Evolutionary conservation across 495 filamentous ascomycete species (phyloP).

Genomic region (Tuber brumale): DNA sequence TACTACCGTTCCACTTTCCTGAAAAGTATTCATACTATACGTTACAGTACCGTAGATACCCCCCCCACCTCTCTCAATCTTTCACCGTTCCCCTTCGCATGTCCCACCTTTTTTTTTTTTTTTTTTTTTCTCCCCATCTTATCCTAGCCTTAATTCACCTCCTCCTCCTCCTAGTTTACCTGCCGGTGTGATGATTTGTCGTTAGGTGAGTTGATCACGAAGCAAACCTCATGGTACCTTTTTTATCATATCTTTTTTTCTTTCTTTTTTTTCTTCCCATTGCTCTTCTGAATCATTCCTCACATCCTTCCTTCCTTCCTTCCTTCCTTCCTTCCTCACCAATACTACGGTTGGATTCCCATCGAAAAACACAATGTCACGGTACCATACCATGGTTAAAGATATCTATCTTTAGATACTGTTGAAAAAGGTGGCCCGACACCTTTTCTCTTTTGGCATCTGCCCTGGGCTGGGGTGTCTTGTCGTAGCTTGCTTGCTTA

Average conservation of each 20-base stretch:
- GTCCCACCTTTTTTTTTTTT: neutral
- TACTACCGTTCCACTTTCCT: neutral
- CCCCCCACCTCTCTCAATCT: neutral
- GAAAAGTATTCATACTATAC: neutral
- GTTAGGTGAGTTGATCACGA: neutral
- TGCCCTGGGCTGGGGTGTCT: neutral
- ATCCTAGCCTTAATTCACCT: neutral
- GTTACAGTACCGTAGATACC: neutral
- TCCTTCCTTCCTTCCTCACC: neutral
- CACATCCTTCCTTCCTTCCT: neutral
- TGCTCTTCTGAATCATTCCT: neutral
- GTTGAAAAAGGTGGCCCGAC: neutral
- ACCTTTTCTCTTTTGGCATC: neutral
- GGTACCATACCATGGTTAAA: neutral
- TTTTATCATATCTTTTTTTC: neutral
- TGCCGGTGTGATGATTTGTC: neutral
- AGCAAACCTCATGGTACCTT: neutral
- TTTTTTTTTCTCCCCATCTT: neutral
- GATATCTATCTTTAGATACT: neutral
- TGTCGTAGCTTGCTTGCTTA: neutral
- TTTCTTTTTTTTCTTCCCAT: neutral
- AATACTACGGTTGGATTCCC: neutral
- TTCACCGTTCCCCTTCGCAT: neutral
- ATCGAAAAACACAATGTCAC: neutral
- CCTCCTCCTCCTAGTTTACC: neutral